Evolutionary conservation across 2,329 filamentous ascomycete genomes (phyloP).

Genomic region (Periconia sp.): DNA sequence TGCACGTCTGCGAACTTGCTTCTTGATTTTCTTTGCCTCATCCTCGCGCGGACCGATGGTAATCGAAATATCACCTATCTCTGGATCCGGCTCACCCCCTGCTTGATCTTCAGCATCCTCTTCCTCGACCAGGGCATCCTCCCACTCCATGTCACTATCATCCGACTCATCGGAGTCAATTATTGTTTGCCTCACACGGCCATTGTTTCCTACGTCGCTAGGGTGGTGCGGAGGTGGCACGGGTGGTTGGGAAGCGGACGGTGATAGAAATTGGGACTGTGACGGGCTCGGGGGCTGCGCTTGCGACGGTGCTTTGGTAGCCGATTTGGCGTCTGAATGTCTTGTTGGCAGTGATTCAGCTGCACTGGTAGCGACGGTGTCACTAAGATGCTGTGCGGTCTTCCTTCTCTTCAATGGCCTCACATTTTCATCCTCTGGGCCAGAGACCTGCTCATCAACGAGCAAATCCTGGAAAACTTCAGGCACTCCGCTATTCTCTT

Average conservation of each 20-base stretch:
- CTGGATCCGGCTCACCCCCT: constrained; percentile 33
- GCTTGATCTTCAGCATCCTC: constrained; percentile 32
- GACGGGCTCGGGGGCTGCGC: constrained; percentile 12
- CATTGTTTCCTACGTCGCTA: constrained; percentile 18
- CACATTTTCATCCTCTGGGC: constrained; percentile 38
- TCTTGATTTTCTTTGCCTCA: constrained; percentile 38
- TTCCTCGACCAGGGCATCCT: constrained; percentile 54
- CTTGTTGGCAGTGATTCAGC: constrained; percentile 2
- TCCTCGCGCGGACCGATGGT: constrained; percentile 44
- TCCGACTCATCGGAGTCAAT: constrained; percentile 60
- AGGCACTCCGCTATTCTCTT: constrained; percentile 42
- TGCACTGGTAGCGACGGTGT: constrained; percentile 7
- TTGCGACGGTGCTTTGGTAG: constrained; percentile 8
- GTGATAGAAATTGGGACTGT: constrained; percentile 9
- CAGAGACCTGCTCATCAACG: constrained; percentile 46
- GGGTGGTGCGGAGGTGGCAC: constrained; percentile 2
- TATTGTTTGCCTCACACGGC: constrained; percentile 47
- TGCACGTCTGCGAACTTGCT: constrained; percentile 55
- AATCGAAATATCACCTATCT: constrained; percentile 48
- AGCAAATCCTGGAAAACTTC: constrained; percentile 56
- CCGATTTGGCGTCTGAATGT: not conserved
- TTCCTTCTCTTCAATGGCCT: constrained; percentile 47
- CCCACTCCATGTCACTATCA: constrained; percentile 67
- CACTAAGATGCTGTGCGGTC: constrained; percentile 22
- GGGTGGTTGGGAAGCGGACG: constrained; percentile 5